Evolutionary conservation across 2,329 filamentous ascomycete species (phyloP).

Genomic region (Aspergillus fischeri): DNA sequence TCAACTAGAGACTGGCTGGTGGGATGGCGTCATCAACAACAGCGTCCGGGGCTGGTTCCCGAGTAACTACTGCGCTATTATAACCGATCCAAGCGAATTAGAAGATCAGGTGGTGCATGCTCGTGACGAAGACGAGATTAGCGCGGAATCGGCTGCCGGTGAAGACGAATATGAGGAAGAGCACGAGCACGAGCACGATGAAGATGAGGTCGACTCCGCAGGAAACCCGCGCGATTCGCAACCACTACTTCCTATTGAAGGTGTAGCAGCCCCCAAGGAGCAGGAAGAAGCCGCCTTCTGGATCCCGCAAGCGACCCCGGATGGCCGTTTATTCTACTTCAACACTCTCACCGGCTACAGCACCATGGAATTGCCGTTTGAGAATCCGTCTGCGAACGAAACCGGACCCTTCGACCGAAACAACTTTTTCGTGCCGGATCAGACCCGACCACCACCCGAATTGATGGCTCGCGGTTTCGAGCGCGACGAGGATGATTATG

Average conservation of each 20-base stretch:
- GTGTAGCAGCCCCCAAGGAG: constrained; percentile 53
- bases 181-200: constrained; percentile 64
- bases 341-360: constrained; percentile 96
- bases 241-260: constrained; percentile 64
- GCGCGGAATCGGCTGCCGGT: constrained; percentile 50
- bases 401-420: constrained; percentile 82
- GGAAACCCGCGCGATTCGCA: constrained; percentile 61
- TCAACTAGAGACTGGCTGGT: constrained; percentile 97
- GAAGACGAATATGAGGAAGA: constrained; percentile 59
- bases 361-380: constrained; percentile 88
- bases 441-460: constrained; percentile 83
- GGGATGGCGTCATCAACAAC: constrained; percentile 97
- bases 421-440: constrained; percentile 83
- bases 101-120: constrained; percentile 57
- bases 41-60: constrained; percentile 92
- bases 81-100: constrained; percentile 70
- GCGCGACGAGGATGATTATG: constrained; percentile 86
- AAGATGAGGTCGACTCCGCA: constrained; percentile 64
- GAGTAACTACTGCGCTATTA: constrained; percentile 94
- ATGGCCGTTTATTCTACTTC: constrained; percentile 93
- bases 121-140: constrained; percentile 51
- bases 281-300: constrained; percentile 92
- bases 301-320: constrained; percentile 94
- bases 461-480: constrained; percentile 80
- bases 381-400: constrained; percentile 80